phyloP scores from a whole-genome alignment of 176 grass and related monocot species.

The Triticum dicoccoides region DNA sequence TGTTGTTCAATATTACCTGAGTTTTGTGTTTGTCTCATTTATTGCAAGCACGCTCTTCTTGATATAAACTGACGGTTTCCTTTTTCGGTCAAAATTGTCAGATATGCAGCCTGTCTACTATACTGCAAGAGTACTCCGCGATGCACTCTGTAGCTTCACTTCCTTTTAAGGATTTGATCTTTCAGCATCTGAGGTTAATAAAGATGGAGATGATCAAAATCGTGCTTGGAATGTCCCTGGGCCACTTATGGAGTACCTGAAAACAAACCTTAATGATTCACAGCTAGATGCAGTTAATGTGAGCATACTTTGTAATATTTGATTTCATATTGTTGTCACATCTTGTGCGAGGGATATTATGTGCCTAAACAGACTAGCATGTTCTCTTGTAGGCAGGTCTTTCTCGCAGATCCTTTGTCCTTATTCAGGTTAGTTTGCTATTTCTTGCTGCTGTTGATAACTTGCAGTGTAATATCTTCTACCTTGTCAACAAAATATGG shows the following conservation, averaged over 20 bases:
- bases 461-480: constrained; percentile 21
- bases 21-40: constrained; percentile 17
- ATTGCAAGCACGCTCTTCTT: neutral
- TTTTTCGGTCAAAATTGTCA: constrained; percentile 41
- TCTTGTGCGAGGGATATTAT: neutral
- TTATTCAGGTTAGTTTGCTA: constrained; percentile 70
- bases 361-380: constrained; percentile 28
- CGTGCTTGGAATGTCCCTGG: constrained; percentile 76
- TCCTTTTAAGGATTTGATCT: constrained; percentile 94
- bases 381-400: constrained; percentile 76
- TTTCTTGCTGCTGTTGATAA: constrained; percentile 10
- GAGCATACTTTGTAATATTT: constrained; percentile 39
- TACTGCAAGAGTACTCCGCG: constrained; percentile 74
- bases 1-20: neutral
- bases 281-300: constrained; percentile 91
- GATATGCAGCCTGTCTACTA: constrained; percentile 94
- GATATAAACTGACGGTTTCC: neutral
- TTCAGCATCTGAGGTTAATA: constrained; percentile 57
- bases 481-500: neutral
- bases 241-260: constrained; percentile 81
- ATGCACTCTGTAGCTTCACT: constrained; percentile 75
- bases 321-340: neutral
- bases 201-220: constrained; percentile 50
- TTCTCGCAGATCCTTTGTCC: constrained; percentile 89
- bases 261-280: constrained; percentile 81